phyloP scores from a whole-genome alignment of 495 filamentous ascomycete species.

The Cercophora newfieldiana region DNA sequence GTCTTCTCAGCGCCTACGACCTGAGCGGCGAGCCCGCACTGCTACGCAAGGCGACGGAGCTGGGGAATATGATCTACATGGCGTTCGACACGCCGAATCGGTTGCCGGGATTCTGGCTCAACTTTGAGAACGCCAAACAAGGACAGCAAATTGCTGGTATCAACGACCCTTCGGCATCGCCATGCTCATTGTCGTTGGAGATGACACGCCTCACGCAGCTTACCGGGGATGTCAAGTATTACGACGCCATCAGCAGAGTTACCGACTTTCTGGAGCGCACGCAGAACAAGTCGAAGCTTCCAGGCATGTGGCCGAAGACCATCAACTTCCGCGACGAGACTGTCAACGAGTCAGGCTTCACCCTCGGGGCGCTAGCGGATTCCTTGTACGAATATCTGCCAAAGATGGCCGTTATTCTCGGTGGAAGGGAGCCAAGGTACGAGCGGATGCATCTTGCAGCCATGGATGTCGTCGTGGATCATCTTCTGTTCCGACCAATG shows the following conservation, averaged over 20 bases:
- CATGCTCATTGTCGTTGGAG: slow-evolving; percentile 80
- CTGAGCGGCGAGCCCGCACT: slow-evolving; percentile 59
- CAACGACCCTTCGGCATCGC: slow-evolving; percentile 58
- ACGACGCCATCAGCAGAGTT: slow-evolving; percentile 79
- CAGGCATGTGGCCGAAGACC: slow-evolving; percentile 55
- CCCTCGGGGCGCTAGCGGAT: slow-evolving; percentile 76
- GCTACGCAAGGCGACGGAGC: slow-evolving; percentile 71
- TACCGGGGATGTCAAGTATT: slow-evolving; percentile 76
- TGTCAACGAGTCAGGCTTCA: slow-evolving; percentile 52
- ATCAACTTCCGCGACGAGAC: slow-evolving; percentile 36
- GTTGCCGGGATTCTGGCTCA: slow-evolving; percentile 55
- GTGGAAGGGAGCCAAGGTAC: slow-evolving; percentile 36
- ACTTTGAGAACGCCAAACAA: slow-evolving; percentile 68
- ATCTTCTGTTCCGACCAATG: slow-evolving; percentile 65
- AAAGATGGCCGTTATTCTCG: slow-evolving; percentile 54
- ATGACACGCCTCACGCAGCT: slow-evolving; percentile 81
- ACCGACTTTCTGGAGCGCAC: slow-evolving; percentile 70
- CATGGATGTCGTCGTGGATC: slow-evolving; percentile 59
- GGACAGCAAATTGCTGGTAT: slow-evolving; percentile 66
- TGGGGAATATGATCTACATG: slow-evolving; percentile 72
- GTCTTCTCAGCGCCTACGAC: slow-evolving; percentile 74
- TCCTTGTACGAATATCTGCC: slow-evolving; percentile 89
- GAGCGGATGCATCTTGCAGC: slow-evolving; percentile 49
- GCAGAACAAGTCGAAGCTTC: slow-evolving; percentile 64
- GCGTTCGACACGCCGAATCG: slow-evolving; percentile 85